These are phyloP conservation scores for Lactarius psammicola DNA, from an alignment of 768 basidiomycete species.

Conservation along the genomic window DNA sequence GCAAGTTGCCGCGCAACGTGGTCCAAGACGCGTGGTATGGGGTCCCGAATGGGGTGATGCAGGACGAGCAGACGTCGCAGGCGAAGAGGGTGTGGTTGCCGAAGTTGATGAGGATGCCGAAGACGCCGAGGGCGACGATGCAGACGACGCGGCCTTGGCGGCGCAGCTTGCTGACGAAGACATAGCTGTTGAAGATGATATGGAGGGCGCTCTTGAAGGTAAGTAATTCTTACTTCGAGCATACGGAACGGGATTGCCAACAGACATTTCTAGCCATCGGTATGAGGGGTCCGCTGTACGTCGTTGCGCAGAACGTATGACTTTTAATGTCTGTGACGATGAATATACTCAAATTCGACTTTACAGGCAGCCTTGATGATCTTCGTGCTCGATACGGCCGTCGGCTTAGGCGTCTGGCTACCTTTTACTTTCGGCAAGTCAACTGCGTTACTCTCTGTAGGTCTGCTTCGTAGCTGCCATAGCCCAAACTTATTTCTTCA, in stretches of 20 bases:
- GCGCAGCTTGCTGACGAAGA: conserved; percentile 37
- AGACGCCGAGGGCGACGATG: conserved; percentile 30
- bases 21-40: conserved; percentile 17
- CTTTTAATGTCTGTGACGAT: conserved; percentile 19
- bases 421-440: conserved; percentile 92
- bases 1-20: conserved; percentile 14
- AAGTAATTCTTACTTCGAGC: conserved; percentile 23
- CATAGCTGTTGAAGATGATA: conserved; percentile 63
- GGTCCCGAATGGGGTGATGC: conserved; percentile 26
- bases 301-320: conserved; percentile 80
- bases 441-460: conserved; percentile 69
- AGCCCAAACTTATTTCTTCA: conserved; percentile 13
- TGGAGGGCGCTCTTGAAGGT: conserved; percentile 96
- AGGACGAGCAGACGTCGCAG: conserved; percentile 16
- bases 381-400: conserved; percentile 79
- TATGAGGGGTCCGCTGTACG: conserved; percentile 78
- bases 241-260: conserved; percentile 7
- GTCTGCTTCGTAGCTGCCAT: conserved; percentile 34
- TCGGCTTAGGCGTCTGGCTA: conserved; percentile 77
- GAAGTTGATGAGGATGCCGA: conserved; percentile 28
- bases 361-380: conserved; percentile 83
- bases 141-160: conserved; percentile 33
- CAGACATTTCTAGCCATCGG: conserved; percentile 65
- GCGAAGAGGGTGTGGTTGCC: conserved; percentile 19
- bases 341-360: conserved; percentile 11